These are phyloP conservation scores for Hortiboletus flavorubellus DNA, from an alignment of 768 basidiomycete genomes.

Conservation along the genomic window DNA sequence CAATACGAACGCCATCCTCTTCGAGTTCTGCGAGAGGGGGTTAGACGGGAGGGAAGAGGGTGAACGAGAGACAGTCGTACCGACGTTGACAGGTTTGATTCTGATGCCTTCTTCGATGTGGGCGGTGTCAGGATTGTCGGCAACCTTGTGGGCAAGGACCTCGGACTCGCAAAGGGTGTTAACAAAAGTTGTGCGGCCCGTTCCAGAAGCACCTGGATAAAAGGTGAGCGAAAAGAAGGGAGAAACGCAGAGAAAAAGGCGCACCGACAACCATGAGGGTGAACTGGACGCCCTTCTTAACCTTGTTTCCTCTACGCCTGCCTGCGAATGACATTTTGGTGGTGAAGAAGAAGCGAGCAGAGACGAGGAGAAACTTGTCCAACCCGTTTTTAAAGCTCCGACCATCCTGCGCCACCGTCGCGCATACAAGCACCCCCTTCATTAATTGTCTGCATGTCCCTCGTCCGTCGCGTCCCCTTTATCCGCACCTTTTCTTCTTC, in stretches of 20 bases:
- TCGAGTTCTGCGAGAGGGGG: slow-evolving; percentile 70
- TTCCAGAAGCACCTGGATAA: slow-evolving; percentile 88
- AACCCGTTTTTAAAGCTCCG: slow-evolving; percentile 36
- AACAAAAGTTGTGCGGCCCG: slow-evolving; percentile 96
- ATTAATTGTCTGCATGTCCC: slow-evolving; percentile 4
- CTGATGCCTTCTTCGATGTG: slow-evolving; percentile 92
- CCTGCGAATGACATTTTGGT: slow-evolving; percentile 77
- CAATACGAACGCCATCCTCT: slow-evolving; percentile 97
- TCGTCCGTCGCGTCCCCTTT: slow-evolving; percentile 10
- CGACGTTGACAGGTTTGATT: slow-evolving; percentile 94
- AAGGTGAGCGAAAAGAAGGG: slow-evolving; percentile 1
- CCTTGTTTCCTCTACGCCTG: slow-evolving; percentile 88
- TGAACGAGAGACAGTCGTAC: slow-evolving; percentile 36
- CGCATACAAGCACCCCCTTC: slow-evolving; percentile 19
- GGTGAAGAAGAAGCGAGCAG: slow-evolving; percentile 27
- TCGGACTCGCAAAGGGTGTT: slow-evolving; percentile 98
- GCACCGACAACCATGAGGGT: slow-evolving; percentile 96
- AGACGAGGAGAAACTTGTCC: slow-evolving; percentile 32
- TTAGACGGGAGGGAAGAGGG: neutral
- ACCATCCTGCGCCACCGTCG: slow-evolving; percentile 31
- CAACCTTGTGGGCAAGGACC: slow-evolving; percentile 83
- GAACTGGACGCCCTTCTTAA: slow-evolving; percentile 98
- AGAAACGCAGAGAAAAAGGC: slow-evolving; percentile 29
- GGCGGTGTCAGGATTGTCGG: slow-evolving; percentile 80
- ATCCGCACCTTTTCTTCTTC: slow-evolving; percentile 11